These are phyloP conservation scores for Lagerstroemia speciosa DNA, from an alignment of 345 rosid species.

Conservation along the genomic window DNA sequence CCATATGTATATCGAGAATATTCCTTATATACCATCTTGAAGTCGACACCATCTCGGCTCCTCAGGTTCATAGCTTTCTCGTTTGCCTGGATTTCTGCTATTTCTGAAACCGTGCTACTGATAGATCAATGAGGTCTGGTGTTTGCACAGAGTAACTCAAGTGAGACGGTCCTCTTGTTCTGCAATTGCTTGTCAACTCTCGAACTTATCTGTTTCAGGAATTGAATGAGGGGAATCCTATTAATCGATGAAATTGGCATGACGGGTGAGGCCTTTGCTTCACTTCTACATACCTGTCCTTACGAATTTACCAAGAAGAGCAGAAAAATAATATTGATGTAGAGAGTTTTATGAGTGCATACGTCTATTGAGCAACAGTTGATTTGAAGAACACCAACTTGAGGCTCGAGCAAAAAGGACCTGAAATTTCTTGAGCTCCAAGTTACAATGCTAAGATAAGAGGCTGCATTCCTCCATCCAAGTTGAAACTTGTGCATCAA, in stretches of 20 bases:
- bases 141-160: slow-evolving; percentile 3
- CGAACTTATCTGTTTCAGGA: slow-evolving; percentile 39
- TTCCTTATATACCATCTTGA: slow-evolving; percentile 45
- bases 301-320: not conserved
- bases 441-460: not conserved
- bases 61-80: slow-evolving; percentile 17
- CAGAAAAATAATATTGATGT: not conserved
- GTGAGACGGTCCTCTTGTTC: not conserved
- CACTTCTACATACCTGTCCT: not conserved
- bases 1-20: slow-evolving; percentile 66
- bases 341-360: slow-evolving; percentile 2
- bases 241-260: slow-evolving; percentile 71
- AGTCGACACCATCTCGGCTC: slow-evolving; percentile 42
- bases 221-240: slow-evolving; percentile 70
- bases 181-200: not conserved
- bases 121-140: slow-evolving; percentile 55
- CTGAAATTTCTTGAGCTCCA: not conserved
- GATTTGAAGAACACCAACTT: slow-evolving; percentile 62
- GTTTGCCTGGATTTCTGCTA: too few relatives aligned
- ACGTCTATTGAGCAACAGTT: slow-evolving; percentile 67
- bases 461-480: slow-evolving; percentile 26
- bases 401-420: slow-evolving; percentile 47
- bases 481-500: slow-evolving; percentile 69
- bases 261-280: slow-evolving; percentile 35
- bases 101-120: too few relatives aligned